A percentile compares a stretch with the other conserved stretches of the same genome.
Conservation (phyloP, 2,329 filamentous ascomycete species). For the Cercospora sp. region DNA sequence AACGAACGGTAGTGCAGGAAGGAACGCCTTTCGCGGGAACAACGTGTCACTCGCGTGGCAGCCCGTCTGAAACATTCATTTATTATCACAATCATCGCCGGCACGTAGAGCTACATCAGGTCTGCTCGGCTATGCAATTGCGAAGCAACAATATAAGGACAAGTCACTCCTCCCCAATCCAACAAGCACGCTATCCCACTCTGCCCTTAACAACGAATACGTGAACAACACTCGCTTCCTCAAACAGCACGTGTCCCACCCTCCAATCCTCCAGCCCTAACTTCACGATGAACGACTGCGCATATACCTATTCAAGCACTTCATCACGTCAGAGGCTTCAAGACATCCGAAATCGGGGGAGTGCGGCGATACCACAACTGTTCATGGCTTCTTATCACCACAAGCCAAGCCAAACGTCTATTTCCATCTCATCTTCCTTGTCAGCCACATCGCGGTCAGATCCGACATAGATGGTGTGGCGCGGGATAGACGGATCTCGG, state of each 20-base stretch:
- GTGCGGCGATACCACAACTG: neutral
- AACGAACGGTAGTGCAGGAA: neutral
- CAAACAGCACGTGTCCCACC: neutral
- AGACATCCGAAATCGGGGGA: neutral
- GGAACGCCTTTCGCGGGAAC: neutral
- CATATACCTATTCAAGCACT: constrained; percentile 1
- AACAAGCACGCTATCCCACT: no score
- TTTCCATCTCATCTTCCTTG: neutral
- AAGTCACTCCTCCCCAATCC: neutral
- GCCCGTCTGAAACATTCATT: neutral
- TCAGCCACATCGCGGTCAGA: neutral
- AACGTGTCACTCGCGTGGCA: constrained; percentile 1
- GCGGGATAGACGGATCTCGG: neutral
- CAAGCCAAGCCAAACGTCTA: neutral
- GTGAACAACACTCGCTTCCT: neutral
- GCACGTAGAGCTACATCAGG: no score
- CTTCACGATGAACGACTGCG: neutral
- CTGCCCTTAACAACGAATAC: no score
- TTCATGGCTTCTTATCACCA: neutral
- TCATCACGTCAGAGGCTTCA: constrained; percentile 5
- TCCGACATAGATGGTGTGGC: neutral
- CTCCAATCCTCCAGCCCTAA: neutral
- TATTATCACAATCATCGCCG: neutral
- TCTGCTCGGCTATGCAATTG: no score
- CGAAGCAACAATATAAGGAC: no score